Conservation (phyloP, 208 protist genomes). For the Wallacemonas sp. region DNA sequence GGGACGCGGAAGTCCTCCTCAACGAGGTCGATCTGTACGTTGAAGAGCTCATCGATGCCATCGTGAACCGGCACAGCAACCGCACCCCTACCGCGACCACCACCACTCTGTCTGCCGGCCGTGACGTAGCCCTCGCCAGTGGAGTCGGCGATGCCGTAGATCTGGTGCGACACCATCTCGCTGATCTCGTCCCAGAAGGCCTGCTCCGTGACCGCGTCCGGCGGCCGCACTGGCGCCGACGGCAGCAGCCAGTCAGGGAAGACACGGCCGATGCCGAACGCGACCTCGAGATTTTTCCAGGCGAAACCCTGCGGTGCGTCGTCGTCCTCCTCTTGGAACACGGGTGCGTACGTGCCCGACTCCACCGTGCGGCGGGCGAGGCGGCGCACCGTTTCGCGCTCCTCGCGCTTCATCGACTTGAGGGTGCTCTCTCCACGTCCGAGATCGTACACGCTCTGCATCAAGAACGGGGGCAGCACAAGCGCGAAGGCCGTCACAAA, state of each 20-base stretch:
- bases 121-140: conserved; percentile 33
- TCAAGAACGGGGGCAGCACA: conserved; percentile 14
- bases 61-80: neutral
- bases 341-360: conserved; percentile 13
- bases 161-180: conserved; percentile 38
- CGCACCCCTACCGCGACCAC: too few relatives aligned
- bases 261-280: conserved; percentile 33
- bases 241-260: conserved; percentile 36
- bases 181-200: conserved; percentile 41
- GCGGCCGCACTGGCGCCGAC: conserved; percentile 25
- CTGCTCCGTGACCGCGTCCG: conserved; percentile 33
- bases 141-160: conserved; percentile 42
- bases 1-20: conserved; percentile 7
- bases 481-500: conserved; percentile 17
- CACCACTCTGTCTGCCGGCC: too few relatives aligned
- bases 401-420: conserved; percentile 20
- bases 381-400: conserved; percentile 5
- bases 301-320: conserved; percentile 10
- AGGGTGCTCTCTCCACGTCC: conserved; percentile 29
- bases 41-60: neutral
- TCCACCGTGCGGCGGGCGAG: conserved; percentile 19
- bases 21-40: conserved; percentile 7
- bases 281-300: conserved; percentile 28
- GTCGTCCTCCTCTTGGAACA: conserved; percentile 18
- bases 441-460: conserved; percentile 8